Evolutionary conservation across 2,329 filamentous ascomycete genomes (phyloP).

Genomic region (Dothiorella sarmentorum): DNA sequence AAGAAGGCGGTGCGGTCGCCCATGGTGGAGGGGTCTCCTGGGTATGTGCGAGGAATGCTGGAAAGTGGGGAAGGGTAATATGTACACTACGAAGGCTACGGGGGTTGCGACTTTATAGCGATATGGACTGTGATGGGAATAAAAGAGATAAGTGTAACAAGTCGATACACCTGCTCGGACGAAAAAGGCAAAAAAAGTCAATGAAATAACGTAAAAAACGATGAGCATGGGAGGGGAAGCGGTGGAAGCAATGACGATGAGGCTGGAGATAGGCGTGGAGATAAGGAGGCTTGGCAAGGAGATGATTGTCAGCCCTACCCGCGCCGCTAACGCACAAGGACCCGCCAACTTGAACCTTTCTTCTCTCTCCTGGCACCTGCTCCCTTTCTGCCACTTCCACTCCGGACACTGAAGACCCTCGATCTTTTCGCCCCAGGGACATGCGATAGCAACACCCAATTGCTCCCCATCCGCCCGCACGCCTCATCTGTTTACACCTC

Average conservation of each 20-base stretch:
- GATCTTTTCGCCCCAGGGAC: not conserved
- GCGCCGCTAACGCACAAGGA: constrained; percentile 8
- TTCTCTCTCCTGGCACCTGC: constrained; percentile 2
- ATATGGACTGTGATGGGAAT: too few species aligned
- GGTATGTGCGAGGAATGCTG: not conserved
- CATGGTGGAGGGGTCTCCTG: not conserved
- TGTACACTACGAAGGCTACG: not conserved
- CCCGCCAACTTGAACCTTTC: not conserved
- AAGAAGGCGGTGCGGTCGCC: constrained; percentile 55
- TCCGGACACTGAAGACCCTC: not conserved
- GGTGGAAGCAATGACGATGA: not conserved
- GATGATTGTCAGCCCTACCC: constrained; percentile 15
- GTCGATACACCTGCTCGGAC: too few species aligned
- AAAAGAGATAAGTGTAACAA: too few species aligned
- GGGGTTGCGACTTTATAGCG: not conserved
- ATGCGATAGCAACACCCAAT: constrained; percentile 1
- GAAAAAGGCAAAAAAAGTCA: too few species aligned
- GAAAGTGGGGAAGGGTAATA: not conserved
- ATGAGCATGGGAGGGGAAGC: not conserved
- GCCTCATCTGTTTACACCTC: not conserved
- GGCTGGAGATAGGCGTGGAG: constrained; percentile 13
- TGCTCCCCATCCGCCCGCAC: not conserved
- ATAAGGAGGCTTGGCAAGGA: constrained; percentile 4
- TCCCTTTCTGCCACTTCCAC: not conserved
- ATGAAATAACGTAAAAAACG: not conserved